phyloP scores from a whole-genome alignment of 345 rosid genomes.

The Gossypium thurberi region DNA sequence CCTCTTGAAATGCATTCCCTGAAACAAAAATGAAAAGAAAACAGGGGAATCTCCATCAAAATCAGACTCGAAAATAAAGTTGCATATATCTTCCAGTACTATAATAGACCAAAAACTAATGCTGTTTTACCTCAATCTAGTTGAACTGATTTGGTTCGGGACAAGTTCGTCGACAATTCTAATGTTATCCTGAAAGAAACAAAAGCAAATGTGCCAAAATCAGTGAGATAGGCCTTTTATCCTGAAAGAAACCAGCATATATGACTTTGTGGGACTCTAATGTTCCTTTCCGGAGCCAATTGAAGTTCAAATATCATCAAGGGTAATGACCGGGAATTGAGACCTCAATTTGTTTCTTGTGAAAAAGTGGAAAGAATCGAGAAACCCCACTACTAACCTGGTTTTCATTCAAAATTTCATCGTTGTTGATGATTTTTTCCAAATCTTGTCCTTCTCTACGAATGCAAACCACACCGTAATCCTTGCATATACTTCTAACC shows the following conservation, averaged over 20 bases:
- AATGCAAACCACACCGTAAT: constrained; percentile 81
- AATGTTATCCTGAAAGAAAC: constrained; percentile 49
- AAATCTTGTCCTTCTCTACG: constrained; percentile 75
- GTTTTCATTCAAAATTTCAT: constrained; percentile 44
- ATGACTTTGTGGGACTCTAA: not conserved
- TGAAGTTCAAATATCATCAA: not conserved
- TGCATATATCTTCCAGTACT: not conserved
- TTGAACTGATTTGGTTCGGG: constrained; percentile 82
- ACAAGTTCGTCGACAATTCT: constrained; percentile 53
- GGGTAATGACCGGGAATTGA: not conserved
- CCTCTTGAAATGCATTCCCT: constrained; percentile 81
- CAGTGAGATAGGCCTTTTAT: not conserved
- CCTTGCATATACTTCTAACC: constrained; percentile 59
- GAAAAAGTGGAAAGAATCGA: not conserved
- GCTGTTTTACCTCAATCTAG: constrained; percentile 53
- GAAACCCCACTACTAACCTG: constrained; percentile 27
- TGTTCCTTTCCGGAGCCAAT: not conserved
- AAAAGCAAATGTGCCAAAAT: not conserved
- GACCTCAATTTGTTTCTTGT: not conserved
- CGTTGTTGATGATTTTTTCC: constrained; percentile 43
- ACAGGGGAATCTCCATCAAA: not conserved
- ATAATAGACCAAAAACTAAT: not conserved
- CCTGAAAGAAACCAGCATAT: not conserved
- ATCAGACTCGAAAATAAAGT: not conserved
- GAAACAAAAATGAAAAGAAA: constrained; percentile 12